Evolutionary conservation across 495 filamentous ascomycete species (phyloP).

Genomic region (Aeminium ludgeri): DNA sequence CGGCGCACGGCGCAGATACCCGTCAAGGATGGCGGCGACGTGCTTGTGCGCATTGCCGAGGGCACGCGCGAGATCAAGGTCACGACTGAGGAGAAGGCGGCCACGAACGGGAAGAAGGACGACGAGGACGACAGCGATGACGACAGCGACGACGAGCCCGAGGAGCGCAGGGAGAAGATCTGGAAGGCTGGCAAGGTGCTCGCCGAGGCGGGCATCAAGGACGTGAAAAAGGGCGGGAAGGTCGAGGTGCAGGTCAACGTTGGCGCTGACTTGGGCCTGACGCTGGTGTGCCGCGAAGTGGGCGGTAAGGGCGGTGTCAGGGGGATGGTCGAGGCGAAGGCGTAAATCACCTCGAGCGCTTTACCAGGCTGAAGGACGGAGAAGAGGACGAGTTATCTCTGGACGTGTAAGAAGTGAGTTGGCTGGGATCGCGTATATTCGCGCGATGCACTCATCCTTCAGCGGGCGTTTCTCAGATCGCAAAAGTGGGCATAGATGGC

Average conservation of each 20-base stretch:
- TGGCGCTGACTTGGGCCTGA: conserved; percentile 54
- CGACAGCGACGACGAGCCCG: conserved; percentile 63
- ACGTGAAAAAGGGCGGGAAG: conserved; percentile 72
- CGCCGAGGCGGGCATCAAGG: conserved; percentile 70
- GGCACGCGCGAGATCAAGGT: conserved; percentile 78
- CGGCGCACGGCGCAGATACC: conserved; percentile 62
- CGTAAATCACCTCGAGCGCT: too few relatives aligned
- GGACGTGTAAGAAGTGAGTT: too few relatives aligned
- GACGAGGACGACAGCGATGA: conserved; percentile 51
- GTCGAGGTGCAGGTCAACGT: conserved; percentile 88
- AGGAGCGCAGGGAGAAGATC: conserved; percentile 75
- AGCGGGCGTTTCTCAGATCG: too few relatives aligned
- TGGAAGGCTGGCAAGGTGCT: conserved; percentile 76
- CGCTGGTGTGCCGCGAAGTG: conserved; percentile 66
- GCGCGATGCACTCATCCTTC: too few relatives aligned
- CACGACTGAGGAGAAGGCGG: conserved; percentile 64
- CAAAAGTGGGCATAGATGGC: too few relatives aligned
- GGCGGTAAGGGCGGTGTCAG: conserved; percentile 73
- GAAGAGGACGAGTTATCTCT: too few relatives aligned
- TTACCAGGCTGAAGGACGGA: too few relatives aligned
- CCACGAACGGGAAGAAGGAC: conserved; percentile 37
- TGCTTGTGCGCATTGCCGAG: conserved; percentile 73
- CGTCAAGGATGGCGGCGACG: conserved; percentile 61
- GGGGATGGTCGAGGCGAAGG: conserved; percentile 37
- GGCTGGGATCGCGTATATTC: too few relatives aligned